Base-by-base conservation (phyloP, 495 filamentous ascomycete genomes). In the Aspergillus kassunensis region DNA sequence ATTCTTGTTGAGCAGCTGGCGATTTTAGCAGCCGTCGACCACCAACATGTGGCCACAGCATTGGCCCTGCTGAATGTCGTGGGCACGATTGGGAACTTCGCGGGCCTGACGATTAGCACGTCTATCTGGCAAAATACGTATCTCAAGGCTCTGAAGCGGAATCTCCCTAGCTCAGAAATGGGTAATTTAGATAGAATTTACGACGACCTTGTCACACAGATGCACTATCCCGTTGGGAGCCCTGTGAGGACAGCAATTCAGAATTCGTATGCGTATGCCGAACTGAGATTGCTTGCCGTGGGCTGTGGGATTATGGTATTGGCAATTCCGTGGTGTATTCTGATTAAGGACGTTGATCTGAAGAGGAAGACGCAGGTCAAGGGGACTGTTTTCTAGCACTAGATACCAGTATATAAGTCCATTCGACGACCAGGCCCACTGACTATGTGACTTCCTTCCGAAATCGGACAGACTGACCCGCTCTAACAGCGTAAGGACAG, bases 51-150 rank as follows among this genome's bases (percentile, higher is more conserved):
- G 34, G 84, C 88, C 11, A 74, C 78, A 13, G 78, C 83, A 7
- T 74, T 90, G 0, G 84, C 86, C 2, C 53, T 91, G 27, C 69
- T 82, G 45, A 66, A 70, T 44, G 73, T 90, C 57, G 82, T 86
- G 55, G 70, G 78, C 33, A 74, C 59, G 44, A 71, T 90, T 10
- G 88, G 88, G n/a, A 83, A 79, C 31, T 80, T 80, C 8, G 76
- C 88, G 46, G 88, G 88, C 4, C 54, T 61, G 8, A 70, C 80
- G 5, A 68, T 92, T 19, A 73, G 80, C 6, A 71, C 71, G 0
- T 85, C 85, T 39, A 83, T 92, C 53, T 91, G 85, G 80, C 82
- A 76, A 4, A 73, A 77, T 54, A 72, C 77, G 27, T 81, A 87
- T 61, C 80, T 76, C 9, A 41, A 54, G 0, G 68, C 69, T 11